Conservation (phyloP, 139 green algal genomes). For the Tetraselmis chui region DNA sequence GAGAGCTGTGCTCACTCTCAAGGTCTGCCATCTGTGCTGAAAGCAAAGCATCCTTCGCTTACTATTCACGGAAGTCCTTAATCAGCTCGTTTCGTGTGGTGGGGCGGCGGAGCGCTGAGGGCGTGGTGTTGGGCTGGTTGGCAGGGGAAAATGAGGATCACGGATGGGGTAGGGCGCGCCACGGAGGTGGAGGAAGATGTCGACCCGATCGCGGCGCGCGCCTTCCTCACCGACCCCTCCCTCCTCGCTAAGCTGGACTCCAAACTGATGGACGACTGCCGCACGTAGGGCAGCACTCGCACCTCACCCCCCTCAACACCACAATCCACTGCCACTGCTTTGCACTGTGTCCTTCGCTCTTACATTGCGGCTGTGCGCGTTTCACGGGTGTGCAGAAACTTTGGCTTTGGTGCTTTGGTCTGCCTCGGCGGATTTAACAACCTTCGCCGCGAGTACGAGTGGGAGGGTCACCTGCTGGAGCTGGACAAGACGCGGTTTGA, state of each 20-base stretch:
- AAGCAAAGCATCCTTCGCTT: neutral
- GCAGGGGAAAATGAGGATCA: constrained; percentile 61
- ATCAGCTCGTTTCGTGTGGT: no score
- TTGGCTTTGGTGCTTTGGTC: constrained; percentile 41
- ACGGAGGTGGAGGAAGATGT: constrained; percentile 72
- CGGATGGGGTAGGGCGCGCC: constrained; percentile 68
- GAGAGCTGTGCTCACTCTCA: constrained; percentile 78
- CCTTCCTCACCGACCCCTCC: constrained; percentile 49
- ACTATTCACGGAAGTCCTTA: neutral
- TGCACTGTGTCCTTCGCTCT: neutral
- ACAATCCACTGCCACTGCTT: neutral
- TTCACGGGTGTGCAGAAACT: constrained; percentile 25
- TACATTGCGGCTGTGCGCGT: neutral
- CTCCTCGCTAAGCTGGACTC: constrained; percentile 44
- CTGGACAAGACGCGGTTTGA: constrained; percentile 83
- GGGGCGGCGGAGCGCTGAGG: no score
- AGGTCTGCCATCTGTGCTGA: constrained; percentile 38
- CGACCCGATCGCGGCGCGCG: constrained; percentile 31
- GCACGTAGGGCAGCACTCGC: constrained; percentile 12
- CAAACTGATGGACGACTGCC: constrained; percentile 25
- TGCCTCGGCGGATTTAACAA: constrained; percentile 88
- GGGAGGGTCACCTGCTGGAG: constrained; percentile 75
- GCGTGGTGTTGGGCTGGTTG: neutral
- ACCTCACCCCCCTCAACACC: no score
- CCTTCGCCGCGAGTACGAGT: constrained; percentile 64